phyloP scores from a whole-genome alignment of 305 asterid species.

The Fraxinus sp. region DNA sequence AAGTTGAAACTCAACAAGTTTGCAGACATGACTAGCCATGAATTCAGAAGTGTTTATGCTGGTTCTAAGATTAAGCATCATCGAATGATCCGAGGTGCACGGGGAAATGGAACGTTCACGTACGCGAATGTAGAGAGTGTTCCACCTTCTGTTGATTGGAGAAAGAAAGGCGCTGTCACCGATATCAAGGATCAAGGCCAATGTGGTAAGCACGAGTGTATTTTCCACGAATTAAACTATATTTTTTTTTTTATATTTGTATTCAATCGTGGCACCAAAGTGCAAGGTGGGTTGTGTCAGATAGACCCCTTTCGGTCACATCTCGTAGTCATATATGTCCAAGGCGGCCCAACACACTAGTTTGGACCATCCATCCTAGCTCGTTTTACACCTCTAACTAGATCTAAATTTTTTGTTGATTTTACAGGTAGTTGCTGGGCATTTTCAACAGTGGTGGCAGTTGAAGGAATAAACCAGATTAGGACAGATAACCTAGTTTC shows the following conservation, averaged over 20 bases:
- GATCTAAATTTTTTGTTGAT: neutral
- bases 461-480: constrained; percentile 82
- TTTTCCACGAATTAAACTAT: neutral
- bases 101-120: constrained; percentile 49
- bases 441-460: constrained; percentile 79
- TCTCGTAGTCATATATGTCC: neutral
- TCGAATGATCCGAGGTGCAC: constrained; percentile 48
- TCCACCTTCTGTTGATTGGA: constrained; percentile 84
- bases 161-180: constrained; percentile 72
- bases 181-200: constrained; percentile 82
- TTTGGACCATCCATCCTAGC: neutral
- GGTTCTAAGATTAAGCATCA: constrained; percentile 69
- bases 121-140: constrained; percentile 44
- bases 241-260: neutral
- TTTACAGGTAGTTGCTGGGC: constrained; percentile 95
- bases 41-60: constrained; percentile 57
- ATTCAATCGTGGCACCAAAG: neutral
- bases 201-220: constrained; percentile 48
- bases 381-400: neutral
- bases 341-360: neutral
- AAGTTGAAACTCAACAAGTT: constrained; percentile 82
- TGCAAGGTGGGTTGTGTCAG: neutral
- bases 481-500: constrained; percentile 60
- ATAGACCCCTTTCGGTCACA: neutral
- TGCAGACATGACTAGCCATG: constrained; percentile 92